phyloP scores from a whole-genome alignment of 805 yeast genomes.

The Zygotorulaspora florentina region DNA sequence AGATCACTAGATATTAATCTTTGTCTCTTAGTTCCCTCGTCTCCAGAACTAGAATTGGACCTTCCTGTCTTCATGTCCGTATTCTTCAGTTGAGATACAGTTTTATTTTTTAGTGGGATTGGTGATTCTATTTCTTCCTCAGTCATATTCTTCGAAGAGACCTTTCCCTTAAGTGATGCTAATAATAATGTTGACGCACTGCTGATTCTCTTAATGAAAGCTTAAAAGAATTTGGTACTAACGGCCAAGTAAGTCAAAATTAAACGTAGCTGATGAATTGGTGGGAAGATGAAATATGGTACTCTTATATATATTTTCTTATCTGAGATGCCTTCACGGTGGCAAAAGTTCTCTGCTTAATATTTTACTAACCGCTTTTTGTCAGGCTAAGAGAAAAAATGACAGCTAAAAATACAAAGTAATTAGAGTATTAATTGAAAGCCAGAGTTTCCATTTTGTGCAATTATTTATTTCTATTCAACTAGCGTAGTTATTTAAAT shows the following conservation, averaged over 20 bases:
- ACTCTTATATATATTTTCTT: background rate
- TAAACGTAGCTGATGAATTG: no score
- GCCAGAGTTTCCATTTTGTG: background rate
- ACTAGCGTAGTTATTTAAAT: slow-evolving; percentile 58
- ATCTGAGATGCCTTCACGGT: background rate
- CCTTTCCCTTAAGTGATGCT: background rate
- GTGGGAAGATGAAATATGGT: no score
- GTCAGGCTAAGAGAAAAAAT: background rate
- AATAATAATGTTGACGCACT: no score
- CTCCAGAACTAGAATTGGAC: slow-evolving; percentile 19
- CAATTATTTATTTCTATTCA: slow-evolving; percentile 5
- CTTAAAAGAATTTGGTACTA: no score
- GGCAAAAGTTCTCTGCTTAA: background rate
- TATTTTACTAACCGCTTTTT: background rate
- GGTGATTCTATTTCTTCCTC: slow-evolving; percentile 25
- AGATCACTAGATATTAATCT: slow-evolving; percentile 12
- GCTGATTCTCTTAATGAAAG: no score
- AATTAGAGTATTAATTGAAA: background rate
- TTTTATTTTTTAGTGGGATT: slow-evolving; percentile 24
- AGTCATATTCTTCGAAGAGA: slow-evolving; percentile 5
- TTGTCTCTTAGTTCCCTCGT: slow-evolving; percentile 17
- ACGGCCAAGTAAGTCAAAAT: no score
- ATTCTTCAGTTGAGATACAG: slow-evolving; percentile 15
- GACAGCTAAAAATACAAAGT: background rate
- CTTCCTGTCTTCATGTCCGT: slow-evolving; percentile 19